Percentiles rank a stretch among this genome's conserved stretches.
Conservation (phyloP, 768 basidiomycete genomes). For the Gelatoporia subvermispora region DNA sequence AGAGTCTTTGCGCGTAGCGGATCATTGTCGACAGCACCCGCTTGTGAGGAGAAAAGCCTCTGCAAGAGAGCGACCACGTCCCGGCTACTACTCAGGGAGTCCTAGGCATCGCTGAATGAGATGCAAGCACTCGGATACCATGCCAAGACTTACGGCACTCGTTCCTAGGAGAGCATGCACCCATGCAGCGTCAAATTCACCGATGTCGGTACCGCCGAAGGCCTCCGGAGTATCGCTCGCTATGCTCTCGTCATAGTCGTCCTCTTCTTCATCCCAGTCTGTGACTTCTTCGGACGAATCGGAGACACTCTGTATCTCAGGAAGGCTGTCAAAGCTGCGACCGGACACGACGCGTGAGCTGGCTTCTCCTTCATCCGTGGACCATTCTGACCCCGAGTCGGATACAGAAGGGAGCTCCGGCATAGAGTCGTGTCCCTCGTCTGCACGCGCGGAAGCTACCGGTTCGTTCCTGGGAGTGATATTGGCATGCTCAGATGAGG, state of each 20-base stretch:
- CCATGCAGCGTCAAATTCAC: too few relatives aligned
- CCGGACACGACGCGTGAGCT: neutral
- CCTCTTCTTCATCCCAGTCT: conserved; percentile 3
- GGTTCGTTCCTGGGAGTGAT: too few relatives aligned
- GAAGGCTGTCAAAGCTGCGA: conserved; percentile 13
- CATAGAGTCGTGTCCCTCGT: conserved; percentile 2
- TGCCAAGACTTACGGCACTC: too few relatives aligned
- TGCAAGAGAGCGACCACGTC: too few relatives aligned
- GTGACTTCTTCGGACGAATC: conserved; percentile 15
- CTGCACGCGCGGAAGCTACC: too few relatives aligned
- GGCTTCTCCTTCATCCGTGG: conserved; percentile 1
- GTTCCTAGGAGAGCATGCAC: too few relatives aligned
- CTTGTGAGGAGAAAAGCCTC: neutral
- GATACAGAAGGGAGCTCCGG: conserved; percentile 2
- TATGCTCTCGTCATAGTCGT: conserved; percentile 4
- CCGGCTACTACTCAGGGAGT: too few relatives aligned
- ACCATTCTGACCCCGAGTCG: conserved; percentile 1
- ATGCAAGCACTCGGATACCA: too few relatives aligned
- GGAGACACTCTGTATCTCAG: conserved; percentile 19
- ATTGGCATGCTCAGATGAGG: too few relatives aligned
- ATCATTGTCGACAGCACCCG: conserved; percentile 32
- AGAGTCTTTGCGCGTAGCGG: conserved; percentile 62
- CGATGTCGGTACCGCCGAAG: too few relatives aligned
- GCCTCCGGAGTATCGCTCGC: too few relatives aligned
- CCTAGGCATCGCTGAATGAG: too few relatives aligned